These are phyloP conservation scores for Silene conica DNA, from an alignment of 148 eudicot species.

Conservation along the genomic window DNA sequence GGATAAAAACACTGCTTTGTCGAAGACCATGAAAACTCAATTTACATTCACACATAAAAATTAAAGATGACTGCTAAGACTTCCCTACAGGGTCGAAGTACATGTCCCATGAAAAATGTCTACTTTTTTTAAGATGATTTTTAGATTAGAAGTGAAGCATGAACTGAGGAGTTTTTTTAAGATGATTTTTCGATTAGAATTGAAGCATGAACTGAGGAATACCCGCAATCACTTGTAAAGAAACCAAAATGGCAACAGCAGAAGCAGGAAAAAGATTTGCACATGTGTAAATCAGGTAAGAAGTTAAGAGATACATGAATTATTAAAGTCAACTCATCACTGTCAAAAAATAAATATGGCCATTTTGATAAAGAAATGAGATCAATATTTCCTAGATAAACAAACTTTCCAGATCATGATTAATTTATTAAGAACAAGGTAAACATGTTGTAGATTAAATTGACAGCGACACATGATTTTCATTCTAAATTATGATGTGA, in stretches of 20 bases:
- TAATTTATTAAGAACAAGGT: neutral
- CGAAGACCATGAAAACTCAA: no score
- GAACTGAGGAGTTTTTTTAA: no score
- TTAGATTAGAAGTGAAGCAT: no score
- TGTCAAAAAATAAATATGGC: neutral
- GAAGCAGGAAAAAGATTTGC: constrained; percentile 73
- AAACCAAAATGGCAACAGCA: constrained; percentile 82
- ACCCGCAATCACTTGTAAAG: constrained; percentile 88
- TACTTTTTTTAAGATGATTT: neutral
- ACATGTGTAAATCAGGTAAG: constrained; percentile 6
- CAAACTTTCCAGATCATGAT: no score
- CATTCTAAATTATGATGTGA: neutral
- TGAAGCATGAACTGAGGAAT: no score
- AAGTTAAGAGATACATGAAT: neutral
- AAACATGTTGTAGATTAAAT: neutral
- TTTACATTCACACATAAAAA: no score
- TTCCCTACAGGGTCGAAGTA: neutral
- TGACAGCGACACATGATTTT: neutral
- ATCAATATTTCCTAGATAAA: no score
- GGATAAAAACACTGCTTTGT: no score
- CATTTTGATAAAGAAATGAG: neutral
- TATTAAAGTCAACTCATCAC: neutral
- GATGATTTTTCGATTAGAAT: no score
- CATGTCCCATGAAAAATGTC: neutral
- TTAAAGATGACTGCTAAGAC: neutral